A percentile compares a stretch with the other conserved stretches of the same genome.
These are phyloP conservation scores for Coemansia sp. DNA, from an alignment of 192 early-diverging fungal genomes.

Conservation along the genomic window DNA sequence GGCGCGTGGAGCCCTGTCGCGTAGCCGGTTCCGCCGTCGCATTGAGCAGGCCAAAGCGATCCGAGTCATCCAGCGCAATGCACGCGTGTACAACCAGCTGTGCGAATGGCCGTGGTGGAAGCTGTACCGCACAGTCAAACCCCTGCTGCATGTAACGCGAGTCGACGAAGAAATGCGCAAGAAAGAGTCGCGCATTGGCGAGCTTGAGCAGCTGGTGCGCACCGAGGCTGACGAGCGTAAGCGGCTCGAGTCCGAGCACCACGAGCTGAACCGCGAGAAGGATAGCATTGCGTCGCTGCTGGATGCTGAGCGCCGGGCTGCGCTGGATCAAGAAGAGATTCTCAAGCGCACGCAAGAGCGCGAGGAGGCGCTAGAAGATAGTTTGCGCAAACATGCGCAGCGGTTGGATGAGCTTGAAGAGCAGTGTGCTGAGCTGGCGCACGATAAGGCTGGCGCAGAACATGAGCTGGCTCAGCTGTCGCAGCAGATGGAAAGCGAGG, in stretches of 20 bases:
- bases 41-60: conserved; percentile 84
- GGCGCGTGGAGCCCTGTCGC: conserved; percentile 80
- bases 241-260: conserved; percentile 57
- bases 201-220: conserved; percentile 66
- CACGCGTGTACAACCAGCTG: conserved; percentile 82
- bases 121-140: conserved; percentile 89
- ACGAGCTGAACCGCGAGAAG: conserved; percentile 68
- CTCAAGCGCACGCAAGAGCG: conserved; percentile 77
- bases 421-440: conserved; percentile 56
- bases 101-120: conserved; percentile 97
- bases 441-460: conserved; percentile 36
- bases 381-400: conserved; percentile 58
- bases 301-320: conserved; percentile 68
- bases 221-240: conserved; percentile 60
- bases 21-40: conserved; percentile 62
- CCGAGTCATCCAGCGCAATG: conserved; percentile 90
- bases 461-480: conserved; percentile 22
- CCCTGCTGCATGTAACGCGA: conserved; percentile 77
- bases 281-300: conserved; percentile 65
- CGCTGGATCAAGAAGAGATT: conserved; percentile 81
- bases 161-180: conserved; percentile 77
- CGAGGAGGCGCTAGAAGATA: conserved; percentile 61
- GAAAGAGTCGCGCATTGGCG: conserved; percentile 66
- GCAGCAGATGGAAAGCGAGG: conserved; percentile 64
- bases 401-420: conserved; percentile 68